A percentile compares a stretch with the other conserved stretches of the same genome.
These are phyloP conservation scores for Isabelozyma heimii DNA, from an alignment of 805 yeast species.

Conservation along the genomic window DNA sequence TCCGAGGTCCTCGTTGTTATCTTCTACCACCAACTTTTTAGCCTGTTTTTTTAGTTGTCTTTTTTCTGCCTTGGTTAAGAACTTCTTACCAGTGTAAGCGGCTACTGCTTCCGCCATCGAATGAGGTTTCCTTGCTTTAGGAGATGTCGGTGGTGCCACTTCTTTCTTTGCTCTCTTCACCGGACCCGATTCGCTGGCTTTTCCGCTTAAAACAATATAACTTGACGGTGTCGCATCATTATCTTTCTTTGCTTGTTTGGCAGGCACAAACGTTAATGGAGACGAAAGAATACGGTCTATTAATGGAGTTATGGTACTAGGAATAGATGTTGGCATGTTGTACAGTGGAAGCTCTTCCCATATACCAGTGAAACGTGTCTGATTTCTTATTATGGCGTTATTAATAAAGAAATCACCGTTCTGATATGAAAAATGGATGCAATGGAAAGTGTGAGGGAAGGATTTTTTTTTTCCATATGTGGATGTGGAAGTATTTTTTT, in stretches of 20 bases:
- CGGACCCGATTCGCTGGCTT: neutral
- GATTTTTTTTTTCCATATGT: neutral
- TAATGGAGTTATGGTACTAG: constrained; percentile 46
- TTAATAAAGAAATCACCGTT: neutral
- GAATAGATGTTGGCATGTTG: constrained; percentile 1
- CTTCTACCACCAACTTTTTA: constrained; percentile 16
- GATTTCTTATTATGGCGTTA: neutral
- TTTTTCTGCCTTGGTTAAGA: constrained; percentile 47
- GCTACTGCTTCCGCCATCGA: constrained; percentile 62
- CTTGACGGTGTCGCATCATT: constrained; percentile 45
- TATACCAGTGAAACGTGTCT: neutral
- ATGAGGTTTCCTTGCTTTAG: constrained; percentile 30
- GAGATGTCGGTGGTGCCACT: neutral
- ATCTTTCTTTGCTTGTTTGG: constrained; percentile 48
- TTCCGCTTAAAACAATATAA: constrained; percentile 42
- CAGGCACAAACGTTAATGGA: constrained; percentile 63
- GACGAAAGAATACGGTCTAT: constrained; percentile 60
- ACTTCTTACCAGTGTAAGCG: constrained; percentile 53
- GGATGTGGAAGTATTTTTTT: neutral
- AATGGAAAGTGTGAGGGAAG: neutral
- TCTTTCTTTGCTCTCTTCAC: neutral
- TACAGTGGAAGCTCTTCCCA: neutral
- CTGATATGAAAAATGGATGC: neutral
- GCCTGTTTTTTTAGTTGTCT: constrained; percentile 22
- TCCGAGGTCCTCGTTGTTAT: constrained; percentile 17